These are phyloP conservation scores for Cytospora piceicola DNA, from an alignment of 2,329 filamentous ascomycete genomes.

Conservation along the genomic window DNA sequence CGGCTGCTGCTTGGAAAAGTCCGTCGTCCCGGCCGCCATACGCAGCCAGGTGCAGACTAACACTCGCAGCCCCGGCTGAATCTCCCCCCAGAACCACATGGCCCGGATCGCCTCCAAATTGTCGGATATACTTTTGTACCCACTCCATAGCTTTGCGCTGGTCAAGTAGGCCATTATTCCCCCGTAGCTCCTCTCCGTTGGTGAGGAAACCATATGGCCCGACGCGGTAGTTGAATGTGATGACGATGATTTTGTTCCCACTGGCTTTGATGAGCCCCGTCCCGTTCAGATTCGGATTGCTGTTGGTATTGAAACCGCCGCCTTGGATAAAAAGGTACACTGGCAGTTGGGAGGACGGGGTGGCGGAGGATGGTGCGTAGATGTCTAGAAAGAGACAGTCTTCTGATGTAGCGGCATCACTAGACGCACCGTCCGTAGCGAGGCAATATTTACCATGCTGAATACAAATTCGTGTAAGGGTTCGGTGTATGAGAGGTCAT, in stretches of 20 bases:
- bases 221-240: constrained; percentile 77
- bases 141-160: constrained; percentile 71
- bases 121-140: constrained; percentile 66
- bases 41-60: constrained; percentile 66
- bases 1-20: constrained; percentile 56
- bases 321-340: constrained; percentile 48
- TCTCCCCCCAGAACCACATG: constrained; percentile 72
- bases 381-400: constrained; percentile 73
- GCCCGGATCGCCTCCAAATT: constrained; percentile 71
- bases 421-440: constrained; percentile 35
- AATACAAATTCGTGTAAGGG: constrained; percentile 37
- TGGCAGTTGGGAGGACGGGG: constrained; percentile 46
- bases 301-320: constrained; percentile 56
- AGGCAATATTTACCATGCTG: constrained; percentile 38
- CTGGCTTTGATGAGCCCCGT: constrained; percentile 61
- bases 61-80: constrained; percentile 68
- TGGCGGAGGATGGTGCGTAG: constrained; percentile 61
- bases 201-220: constrained; percentile 74
- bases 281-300: constrained; percentile 57
- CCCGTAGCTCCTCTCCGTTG: constrained; percentile 56
- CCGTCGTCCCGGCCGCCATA: constrained; percentile 53
- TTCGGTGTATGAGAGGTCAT: constrained; percentile 53
- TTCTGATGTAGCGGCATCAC: constrained; percentile 49
- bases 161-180: constrained; percentile 73
- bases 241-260: constrained; percentile 65